Percentiles rank a stretch among this genome's conserved stretches.
Evolutionary conservation across 768 basidiomycete species (phyloP).

Genomic region (Omphalotus guepiniiformis): DNA sequence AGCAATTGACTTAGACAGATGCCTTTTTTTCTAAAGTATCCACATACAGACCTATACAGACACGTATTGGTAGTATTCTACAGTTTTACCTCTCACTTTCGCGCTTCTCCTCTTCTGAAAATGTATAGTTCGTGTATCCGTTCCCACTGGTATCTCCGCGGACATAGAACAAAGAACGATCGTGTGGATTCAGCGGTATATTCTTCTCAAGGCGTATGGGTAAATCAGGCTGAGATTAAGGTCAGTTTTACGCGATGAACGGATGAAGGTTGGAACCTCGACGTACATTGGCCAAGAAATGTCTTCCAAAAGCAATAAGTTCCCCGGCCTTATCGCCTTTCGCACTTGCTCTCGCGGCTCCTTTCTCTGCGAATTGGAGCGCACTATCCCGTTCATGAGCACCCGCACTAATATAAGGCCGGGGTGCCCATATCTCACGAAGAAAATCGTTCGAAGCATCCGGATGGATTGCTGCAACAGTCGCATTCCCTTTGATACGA

Average conservation of each 20-base stretch:
- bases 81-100: too few relatives aligned
- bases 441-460: conserved; percentile 30
- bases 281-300: conserved; percentile 35
- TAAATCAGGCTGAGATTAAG: conserved; percentile 24
- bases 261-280: background rate
- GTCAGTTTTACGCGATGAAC: background rate
- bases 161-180: conserved; percentile 18
- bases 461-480: background rate
- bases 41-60: too few relatives aligned
- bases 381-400: conserved; percentile 28
- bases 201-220: conserved; percentile 22
- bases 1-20: too few relatives aligned
- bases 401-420: conserved; percentile 30
- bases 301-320: conserved; percentile 33
- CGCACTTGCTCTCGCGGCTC: too few relatives aligned
- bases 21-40: too few relatives aligned
- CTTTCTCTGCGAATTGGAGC: conserved; percentile 23
- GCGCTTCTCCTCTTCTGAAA: conserved; percentile 17
- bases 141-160: conserved; percentile 20
- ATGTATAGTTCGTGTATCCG: conserved; percentile 28
- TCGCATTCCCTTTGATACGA: conserved; percentile 14
- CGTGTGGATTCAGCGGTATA: conserved; percentile 16
- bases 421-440: conserved; percentile 31
- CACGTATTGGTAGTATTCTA: too few relatives aligned
- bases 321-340: conserved; percentile 27